Evolutionary conservation across 257 asterid genomes (phyloP).

Genomic region (Petunia axillaris): DNA sequence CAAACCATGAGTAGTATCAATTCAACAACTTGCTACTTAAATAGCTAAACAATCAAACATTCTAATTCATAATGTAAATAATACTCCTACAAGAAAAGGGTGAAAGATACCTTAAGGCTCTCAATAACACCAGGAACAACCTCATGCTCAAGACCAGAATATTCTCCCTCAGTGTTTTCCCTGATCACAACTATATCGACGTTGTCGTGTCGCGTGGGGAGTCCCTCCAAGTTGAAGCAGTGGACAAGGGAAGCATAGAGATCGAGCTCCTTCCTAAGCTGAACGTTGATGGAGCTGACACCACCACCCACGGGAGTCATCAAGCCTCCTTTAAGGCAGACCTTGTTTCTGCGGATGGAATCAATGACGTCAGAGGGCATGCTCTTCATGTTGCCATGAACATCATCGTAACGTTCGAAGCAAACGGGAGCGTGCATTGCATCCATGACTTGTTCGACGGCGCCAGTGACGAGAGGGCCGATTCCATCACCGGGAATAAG

Average conservation of each 20-base stretch:
- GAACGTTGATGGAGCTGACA: slow-evolving; percentile 83
- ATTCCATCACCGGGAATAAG: slow-evolving; percentile 94
- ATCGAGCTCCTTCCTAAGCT: slow-evolving; percentile 86
- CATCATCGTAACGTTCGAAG: slow-evolving; percentile 66
- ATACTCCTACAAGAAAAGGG: background rate
- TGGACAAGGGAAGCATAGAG: slow-evolving; percentile 88
- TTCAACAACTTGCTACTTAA: too few species aligned
- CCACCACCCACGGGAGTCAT: slow-evolving; percentile 95
- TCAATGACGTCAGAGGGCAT: slow-evolving; percentile 72
- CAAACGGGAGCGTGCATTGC: slow-evolving; percentile 92
- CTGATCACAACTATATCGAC: slow-evolving; percentile 89
- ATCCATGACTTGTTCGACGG: slow-evolving; percentile 94
- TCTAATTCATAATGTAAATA: too few species aligned
- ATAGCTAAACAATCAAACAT: background rate
- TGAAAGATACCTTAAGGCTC: slow-evolving; percentile 61
- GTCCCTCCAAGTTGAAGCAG: slow-evolving; percentile 80
- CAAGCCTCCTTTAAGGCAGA: slow-evolving; percentile 83
- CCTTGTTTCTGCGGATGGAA: slow-evolving; percentile 80
- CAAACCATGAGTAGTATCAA: too few species aligned
- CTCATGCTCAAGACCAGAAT: slow-evolving; percentile 96
- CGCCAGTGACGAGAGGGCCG: slow-evolving; percentile 93
- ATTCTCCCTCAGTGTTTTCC: slow-evolving; percentile 97
- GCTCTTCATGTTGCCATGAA: slow-evolving; percentile 79
- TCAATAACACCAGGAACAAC: slow-evolving; percentile 97
- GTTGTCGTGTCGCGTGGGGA: slow-evolving; percentile 74